Evolutionary conservation across 2,329 filamentous ascomycete genomes (phyloP).

Genomic region (Epichloe typhina): DNA sequence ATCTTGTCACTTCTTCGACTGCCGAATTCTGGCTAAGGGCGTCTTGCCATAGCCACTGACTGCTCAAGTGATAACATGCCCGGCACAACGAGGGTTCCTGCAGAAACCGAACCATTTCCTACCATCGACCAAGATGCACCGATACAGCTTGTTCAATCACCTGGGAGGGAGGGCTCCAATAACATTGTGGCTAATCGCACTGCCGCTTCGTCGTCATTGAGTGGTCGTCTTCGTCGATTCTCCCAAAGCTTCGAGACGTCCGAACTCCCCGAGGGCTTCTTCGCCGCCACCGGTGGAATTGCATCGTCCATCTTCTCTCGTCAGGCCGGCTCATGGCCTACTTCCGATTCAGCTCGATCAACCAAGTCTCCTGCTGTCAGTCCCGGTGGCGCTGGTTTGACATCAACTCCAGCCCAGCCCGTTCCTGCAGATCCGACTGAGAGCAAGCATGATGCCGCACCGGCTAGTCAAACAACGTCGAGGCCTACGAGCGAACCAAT

Average conservation of each 20-base stretch:
- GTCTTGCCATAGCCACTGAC: neutral
- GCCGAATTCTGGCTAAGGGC: neutral
- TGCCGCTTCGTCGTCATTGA: conserved; percentile 19
- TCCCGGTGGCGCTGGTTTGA: neutral
- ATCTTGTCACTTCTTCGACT: neutral
- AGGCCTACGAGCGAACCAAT: conserved; percentile 13
- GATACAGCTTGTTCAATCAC: neutral
- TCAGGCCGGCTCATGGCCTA: conserved; percentile 10
- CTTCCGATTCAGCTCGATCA: conserved; percentile 9
- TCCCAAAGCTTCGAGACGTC: conserved; percentile 31
- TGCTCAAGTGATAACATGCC: conserved; percentile 2
- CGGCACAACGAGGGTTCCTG: conserved; percentile 1
- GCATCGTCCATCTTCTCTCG: conserved; percentile 25
- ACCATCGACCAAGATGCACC: conserved; percentile 9
- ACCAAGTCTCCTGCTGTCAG: conserved; percentile 4
- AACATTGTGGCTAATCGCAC: conserved; percentile 12
- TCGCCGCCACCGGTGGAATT: conserved; percentile 32
- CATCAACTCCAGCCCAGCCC: neutral
- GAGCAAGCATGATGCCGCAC: conserved; percentile 6
- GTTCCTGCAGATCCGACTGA: conserved; percentile 2
- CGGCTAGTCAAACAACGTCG: conserved; percentile 10
- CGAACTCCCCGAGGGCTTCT: conserved; percentile 32
- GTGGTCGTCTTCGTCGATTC: conserved; percentile 18
- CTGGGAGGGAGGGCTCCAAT: conserved; percentile 3
- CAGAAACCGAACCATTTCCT: conserved; percentile 16